A percentile compares a stretch with the other conserved stretches of the same genome.
Evolutionary conservation across 2,329 filamentous ascomycete species (phyloP).

Genomic region (Hyphodiscus sp.): DNA sequence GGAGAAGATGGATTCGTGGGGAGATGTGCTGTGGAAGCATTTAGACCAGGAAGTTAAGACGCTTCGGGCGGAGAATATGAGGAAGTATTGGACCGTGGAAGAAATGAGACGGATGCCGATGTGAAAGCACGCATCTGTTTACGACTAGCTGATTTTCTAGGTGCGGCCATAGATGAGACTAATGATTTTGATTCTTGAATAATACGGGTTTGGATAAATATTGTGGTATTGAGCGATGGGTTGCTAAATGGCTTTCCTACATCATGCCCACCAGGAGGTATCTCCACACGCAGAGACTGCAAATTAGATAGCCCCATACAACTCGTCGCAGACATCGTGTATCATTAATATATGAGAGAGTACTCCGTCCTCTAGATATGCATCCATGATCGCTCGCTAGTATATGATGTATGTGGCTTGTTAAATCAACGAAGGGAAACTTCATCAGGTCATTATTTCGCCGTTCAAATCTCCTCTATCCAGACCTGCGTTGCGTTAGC

Average conservation of each 20-base stretch:
- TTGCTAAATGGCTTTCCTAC: constrained; percentile 4
- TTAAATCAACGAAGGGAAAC: constrained; percentile 7
- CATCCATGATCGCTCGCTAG: constrained; percentile 23
- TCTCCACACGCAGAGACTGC: background rate
- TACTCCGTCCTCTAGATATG: constrained; percentile 5
- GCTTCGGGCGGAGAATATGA: constrained; percentile 81
- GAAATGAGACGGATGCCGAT: constrained; percentile 69
- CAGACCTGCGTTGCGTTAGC: constrained; percentile 24
- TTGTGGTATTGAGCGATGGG: background rate
- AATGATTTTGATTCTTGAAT: too few species aligned
- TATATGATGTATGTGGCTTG: constrained; percentile 16
- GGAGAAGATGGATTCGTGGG: constrained; percentile 70
- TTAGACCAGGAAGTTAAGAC: constrained; percentile 77
- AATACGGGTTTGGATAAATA: background rate
- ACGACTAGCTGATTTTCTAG: too few species aligned
- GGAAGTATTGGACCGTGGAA: constrained; percentile 69
- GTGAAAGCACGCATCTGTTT: constrained; percentile 31
- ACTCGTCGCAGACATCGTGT: background rate
- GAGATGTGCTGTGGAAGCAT: constrained; percentile 72
- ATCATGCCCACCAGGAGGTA: constrained; percentile 1
- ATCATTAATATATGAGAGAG: background rate
- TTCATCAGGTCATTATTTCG: constrained; percentile 3
- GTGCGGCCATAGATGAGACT: background rate
- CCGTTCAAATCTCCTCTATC: constrained; percentile 24
- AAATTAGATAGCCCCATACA: background rate